Conservation (phyloP, 140 eudicot species). For the Flaveria floridana region DNA sequence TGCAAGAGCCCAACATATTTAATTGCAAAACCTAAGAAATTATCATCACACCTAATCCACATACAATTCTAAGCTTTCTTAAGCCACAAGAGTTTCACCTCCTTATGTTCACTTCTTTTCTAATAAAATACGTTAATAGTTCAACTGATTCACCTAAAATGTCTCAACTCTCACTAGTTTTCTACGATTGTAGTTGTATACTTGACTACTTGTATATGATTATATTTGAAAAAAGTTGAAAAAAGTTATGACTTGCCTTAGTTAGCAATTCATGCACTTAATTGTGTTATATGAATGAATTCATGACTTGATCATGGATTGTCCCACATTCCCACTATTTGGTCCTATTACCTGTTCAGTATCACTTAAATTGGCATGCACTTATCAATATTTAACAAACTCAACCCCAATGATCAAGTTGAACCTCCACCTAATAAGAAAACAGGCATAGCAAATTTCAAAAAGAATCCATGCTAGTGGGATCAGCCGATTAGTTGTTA, state of each 20-base stretch:
- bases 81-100: background rate
- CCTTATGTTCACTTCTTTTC: slow-evolving; percentile 5
- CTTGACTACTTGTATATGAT: background rate
- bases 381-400: background rate
- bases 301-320: background rate
- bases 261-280: slow-evolving; percentile 15
- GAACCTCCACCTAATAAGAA: background rate
- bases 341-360: background rate
- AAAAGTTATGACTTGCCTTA: background rate
- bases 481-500: background rate
- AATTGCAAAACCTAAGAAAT: slow-evolving; percentile 4
- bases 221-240: background rate
- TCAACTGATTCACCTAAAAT: background rate
- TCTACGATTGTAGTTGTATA: background rate
- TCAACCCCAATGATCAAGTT: background rate
- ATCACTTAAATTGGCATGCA: background rate
- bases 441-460: background rate
- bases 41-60: background rate
- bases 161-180: background rate
- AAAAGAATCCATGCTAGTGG: background rate
- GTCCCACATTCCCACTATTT: slow-evolving; percentile 13
- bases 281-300: background rate
- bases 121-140: background rate
- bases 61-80: slow-evolving; percentile 1
- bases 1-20: background rate